Conservation (phyloP, 176 grass and related monocot genomes). For the Guadua angustifolia region DNA sequence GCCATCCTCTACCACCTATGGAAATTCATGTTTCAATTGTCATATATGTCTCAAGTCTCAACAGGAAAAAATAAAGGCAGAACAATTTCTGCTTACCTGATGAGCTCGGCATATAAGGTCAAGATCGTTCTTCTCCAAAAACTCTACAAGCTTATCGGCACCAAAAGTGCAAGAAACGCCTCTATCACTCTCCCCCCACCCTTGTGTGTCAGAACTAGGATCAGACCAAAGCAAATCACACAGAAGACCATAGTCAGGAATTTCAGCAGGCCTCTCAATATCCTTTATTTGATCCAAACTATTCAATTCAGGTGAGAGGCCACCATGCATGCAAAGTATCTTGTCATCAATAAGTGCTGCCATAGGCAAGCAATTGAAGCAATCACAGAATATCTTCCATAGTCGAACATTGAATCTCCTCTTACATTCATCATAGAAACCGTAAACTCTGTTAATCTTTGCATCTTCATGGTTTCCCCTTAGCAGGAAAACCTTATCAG, state of each 20-base stretch:
- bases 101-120: constrained; percentile 77
- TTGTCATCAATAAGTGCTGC: constrained; percentile 70
- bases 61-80: constrained; percentile 16
- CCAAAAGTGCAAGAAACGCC: constrained; percentile 82
- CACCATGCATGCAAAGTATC: constrained; percentile 81
- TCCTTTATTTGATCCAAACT: constrained; percentile 74
- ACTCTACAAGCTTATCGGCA: constrained; percentile 77
- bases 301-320: constrained; percentile 74
- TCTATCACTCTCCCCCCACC: constrained; percentile 82
- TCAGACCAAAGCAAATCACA: constrained; percentile 87
- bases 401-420: constrained; percentile 80
- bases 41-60: not conserved
- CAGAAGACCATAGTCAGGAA: constrained; percentile 75
- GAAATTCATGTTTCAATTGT: constrained; percentile 10
- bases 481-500: constrained; percentile 75
- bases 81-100: constrained; percentile 51
- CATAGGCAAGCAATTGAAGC: constrained; percentile 86
- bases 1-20: constrained; percentile 76
- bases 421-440: constrained; percentile 90
- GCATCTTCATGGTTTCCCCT: constrained; percentile 85
- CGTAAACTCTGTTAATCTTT: constrained; percentile 81
- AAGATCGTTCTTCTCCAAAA: constrained; percentile 86
- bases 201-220: constrained; percentile 63
- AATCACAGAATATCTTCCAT: constrained; percentile 84
- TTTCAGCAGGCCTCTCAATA: constrained; percentile 71